Percentiles rank a stretch among this genome's conserved stretches.
Evolutionary conservation across 345 rosid genomes (phyloP).

Genomic region (Syzygium grande): DNA sequence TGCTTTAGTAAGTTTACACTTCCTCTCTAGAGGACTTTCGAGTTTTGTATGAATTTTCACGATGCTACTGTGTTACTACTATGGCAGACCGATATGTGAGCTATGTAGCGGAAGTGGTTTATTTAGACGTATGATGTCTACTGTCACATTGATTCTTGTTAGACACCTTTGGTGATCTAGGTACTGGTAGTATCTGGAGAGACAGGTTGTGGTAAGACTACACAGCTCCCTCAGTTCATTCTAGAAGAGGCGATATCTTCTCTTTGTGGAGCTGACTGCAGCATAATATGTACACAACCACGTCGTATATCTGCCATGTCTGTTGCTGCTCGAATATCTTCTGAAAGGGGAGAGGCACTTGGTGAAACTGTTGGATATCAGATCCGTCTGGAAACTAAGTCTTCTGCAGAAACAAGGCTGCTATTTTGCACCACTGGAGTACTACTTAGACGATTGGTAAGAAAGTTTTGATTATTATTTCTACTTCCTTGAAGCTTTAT

Average conservation of each 20-base stretch:
- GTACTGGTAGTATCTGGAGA: slow-evolving; percentile 91
- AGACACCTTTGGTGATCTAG: slow-evolving; percentile 19
- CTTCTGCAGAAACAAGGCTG: slow-evolving; percentile 71
- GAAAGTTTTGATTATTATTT: slow-evolving; percentile 1
- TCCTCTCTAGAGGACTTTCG: not conserved
- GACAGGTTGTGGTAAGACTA: slow-evolving; percentile 98
- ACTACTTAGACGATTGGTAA: slow-evolving; percentile 80
- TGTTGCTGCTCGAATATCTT: slow-evolving; percentile 85
- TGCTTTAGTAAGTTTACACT: not conserved
- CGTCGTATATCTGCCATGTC: slow-evolving; percentile 95
- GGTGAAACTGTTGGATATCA: slow-evolving; percentile 96
- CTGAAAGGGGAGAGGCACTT: slow-evolving; percentile 86
- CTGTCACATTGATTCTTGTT: not conserved
- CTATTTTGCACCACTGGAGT: slow-evolving; percentile 96
- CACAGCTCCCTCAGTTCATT: slow-evolving; percentile 93
- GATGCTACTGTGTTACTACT: not conserved
- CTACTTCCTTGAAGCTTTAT: not conserved
- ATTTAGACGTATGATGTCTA: not conserved
- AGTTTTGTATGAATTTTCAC: not conserved
- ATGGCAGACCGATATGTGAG: not conserved
- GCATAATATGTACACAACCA: slow-evolving; percentile 90
- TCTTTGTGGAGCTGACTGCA: slow-evolving; percentile 78
- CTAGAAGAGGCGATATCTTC: slow-evolving; percentile 80
- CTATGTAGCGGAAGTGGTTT: not conserved
- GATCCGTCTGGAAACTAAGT: slow-evolving; percentile 80